A percentile compares a stretch with the other conserved stretches of the same genome.
Conservation (phyloP, 2,329 filamentous ascomycete species). For the Diaporthe citriasiana region DNA sequence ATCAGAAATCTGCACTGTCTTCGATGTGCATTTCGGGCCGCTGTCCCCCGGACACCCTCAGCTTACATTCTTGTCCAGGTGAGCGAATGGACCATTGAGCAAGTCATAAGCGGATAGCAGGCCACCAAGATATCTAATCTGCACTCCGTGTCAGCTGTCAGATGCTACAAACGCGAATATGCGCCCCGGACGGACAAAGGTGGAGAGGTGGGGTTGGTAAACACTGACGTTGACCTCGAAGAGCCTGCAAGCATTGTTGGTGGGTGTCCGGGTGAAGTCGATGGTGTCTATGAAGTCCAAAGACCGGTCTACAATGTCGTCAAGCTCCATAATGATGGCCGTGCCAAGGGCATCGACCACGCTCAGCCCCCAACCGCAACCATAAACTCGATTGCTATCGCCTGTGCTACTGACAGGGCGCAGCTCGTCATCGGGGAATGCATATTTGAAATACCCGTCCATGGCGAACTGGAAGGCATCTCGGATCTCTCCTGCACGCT, state of each 20-base stretch:
- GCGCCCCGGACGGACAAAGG: too few species aligned
- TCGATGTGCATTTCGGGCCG: neutral
- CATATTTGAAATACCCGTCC: constrained; percentile 28
- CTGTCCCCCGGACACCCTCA: accelerated
- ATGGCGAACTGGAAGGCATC: constrained; percentile 26
- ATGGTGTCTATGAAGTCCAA: constrained; percentile 19
- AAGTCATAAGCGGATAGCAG: constrained; percentile 17
- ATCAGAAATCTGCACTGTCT: neutral
- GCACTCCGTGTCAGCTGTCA: neutral
- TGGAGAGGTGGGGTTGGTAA: neutral
- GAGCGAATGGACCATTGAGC: constrained; percentile 17
- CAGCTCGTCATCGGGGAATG: constrained; percentile 31
- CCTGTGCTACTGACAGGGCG: constrained; percentile 16
- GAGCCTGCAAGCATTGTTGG: constrained; percentile 22
- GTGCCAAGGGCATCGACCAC: constrained; percentile 22
- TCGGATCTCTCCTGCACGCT: constrained; percentile 14
- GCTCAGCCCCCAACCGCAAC: constrained; percentile 23
- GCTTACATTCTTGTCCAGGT: constrained; percentile 9
- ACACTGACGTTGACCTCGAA: constrained; percentile 29
- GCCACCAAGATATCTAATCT: constrained; percentile 26
- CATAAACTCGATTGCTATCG: constrained; percentile 24
- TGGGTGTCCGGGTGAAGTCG: constrained; percentile 26
- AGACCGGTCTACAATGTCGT: constrained; percentile 7
- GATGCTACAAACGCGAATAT: neutral
- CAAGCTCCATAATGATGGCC: constrained; percentile 26